Evolutionary conservation across 1,284 basidiomycete species (phyloP).

Genomic region (Ustilago trichophora): DNA sequence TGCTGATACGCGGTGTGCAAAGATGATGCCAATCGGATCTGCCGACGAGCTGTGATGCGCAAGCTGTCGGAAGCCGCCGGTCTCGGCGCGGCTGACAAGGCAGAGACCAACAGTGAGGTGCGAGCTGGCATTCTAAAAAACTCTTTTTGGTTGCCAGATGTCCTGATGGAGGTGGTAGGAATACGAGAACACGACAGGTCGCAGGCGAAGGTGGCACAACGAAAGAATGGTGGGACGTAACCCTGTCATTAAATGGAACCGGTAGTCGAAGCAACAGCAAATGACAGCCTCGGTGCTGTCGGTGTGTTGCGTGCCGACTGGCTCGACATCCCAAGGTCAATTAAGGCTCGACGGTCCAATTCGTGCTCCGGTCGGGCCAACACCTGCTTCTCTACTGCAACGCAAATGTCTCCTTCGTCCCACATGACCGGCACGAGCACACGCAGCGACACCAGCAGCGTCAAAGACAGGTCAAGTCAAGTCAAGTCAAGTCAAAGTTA

Average conservation of each 20-base stretch:
- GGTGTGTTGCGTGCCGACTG: neutral
- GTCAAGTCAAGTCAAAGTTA: no score
- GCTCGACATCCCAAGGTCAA: neutral
- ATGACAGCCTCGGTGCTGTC: neutral
- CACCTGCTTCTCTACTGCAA: neutral
- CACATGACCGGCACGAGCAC: neutral
- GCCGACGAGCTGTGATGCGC: neutral
- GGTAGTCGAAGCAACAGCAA: neutral
- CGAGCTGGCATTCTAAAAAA: slow-evolving; percentile 14
- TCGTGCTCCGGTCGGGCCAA: slow-evolving; percentile 17
- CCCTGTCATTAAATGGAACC: neutral
- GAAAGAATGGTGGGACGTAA: neutral
- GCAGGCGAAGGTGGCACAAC: no score
- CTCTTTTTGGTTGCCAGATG: no score
- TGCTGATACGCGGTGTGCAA: slow-evolving; percentile 13
- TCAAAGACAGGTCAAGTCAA: no score
- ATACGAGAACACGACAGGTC: no score
- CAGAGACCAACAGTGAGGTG: neutral
- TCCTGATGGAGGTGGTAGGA: no score
- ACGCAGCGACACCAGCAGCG: no score
- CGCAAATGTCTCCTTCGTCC: no score
- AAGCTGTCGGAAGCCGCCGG: neutral
- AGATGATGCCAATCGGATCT: slow-evolving; percentile 9
- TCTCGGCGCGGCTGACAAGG: neutral
- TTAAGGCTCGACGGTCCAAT: slow-evolving; percentile 10